Evolutionary conservation across 2,329 filamentous ascomycete genomes (phyloP), one percentile per base, ranked within the genome.

Genomic region (Diaporthe vaccinii): DNA sequence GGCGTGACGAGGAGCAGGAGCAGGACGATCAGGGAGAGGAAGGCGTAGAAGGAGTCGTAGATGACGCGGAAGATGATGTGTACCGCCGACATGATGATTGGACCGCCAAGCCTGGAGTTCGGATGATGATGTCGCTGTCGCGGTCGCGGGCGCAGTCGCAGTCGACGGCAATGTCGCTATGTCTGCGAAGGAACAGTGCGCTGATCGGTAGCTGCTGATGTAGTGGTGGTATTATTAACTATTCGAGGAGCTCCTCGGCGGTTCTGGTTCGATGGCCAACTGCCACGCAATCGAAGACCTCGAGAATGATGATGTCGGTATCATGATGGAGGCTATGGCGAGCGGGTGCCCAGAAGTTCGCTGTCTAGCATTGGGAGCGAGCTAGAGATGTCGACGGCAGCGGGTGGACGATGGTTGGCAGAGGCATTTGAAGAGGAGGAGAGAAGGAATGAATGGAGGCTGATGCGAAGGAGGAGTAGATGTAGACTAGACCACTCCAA

Each of bases 1-100:
- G 96, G 96, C 0, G 95, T 95, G 78, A 97, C 89, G 80, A 96
- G 89, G 57, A 98, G 89, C 74, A 98, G 89, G 74, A 90, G 89
- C 79, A 94, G 83, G 49, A 96, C 90, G 79, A 97, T 82, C 80
- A 96, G 84, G 83, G 93, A 93, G 81, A 98, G 89, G 80, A 95
- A 84, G 76, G 92, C 90, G 84, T 98, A 98, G 78, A 93, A 89
- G 65, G 91, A 91, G 81, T 90, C 92, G 87, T 98, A 98, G 85
- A 96, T 91, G 83, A 98, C 91, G 82, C 92, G 92, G 84, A 94
- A 95, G 81, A 96, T 85, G 77, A 92, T 87, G 78, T 86, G 85
- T 62, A 84, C 57, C 53, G 68, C 61, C 55, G 73, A 72, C 75
- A 76, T 76, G 46, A 61, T 62, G 57, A 51, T 51, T 36, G 74